phyloP scores from a whole-genome alignment of 1,284 basidiomycete genomes.

The Ceratobasidium sp. region DNA sequence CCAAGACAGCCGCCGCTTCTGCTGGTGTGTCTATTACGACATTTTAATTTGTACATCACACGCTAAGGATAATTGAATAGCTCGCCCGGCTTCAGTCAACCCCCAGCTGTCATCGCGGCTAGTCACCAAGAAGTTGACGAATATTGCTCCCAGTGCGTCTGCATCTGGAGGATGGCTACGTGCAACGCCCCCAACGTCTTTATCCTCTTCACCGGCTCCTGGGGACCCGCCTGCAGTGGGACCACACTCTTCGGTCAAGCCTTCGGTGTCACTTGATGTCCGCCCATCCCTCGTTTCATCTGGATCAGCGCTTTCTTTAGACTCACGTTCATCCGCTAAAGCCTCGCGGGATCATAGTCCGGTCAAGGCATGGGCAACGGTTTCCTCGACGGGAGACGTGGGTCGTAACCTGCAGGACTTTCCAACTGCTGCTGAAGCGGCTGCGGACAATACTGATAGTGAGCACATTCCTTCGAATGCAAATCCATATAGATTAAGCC shows the following conservation, averaged over 20 bases:
- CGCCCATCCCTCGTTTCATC: constrained; percentile 25
- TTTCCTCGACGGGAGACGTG: constrained; percentile 9
- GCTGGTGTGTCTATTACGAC: neutral
- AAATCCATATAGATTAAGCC: neutral
- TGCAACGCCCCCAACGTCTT: constrained; percentile 69
- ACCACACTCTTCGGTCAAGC: constrained; percentile 25
- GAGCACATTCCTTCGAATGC: constrained; percentile 43
- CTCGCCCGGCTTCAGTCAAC: constrained; percentile 60
- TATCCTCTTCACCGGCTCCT: constrained; percentile 51
- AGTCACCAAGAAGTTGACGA: constrained; percentile 84
- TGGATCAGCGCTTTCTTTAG: constrained; percentile 10
- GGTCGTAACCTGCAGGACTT: constrained; percentile 60
- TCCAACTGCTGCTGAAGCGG: constrained; percentile 91
- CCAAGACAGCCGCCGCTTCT: constrained; percentile 39
- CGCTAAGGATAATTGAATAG: constrained; percentile 47
- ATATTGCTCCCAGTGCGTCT: constrained; percentile 60
- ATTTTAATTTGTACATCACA: constrained; percentile 9
- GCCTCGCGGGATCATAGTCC: constrained; percentile 25
- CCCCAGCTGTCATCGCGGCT: constrained; percentile 71
- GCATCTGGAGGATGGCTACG: constrained; percentile 71
- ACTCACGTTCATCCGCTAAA: constrained; percentile 19
- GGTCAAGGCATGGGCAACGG: constrained; percentile 40
- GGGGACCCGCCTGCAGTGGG: constrained; percentile 43
- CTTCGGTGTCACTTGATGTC: constrained; percentile 1
- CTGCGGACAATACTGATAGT: constrained; percentile 62